These are phyloP conservation scores for Candida cerambycidarum DNA, from an alignment of 805 yeast genomes.

Conservation along the genomic window DNA sequence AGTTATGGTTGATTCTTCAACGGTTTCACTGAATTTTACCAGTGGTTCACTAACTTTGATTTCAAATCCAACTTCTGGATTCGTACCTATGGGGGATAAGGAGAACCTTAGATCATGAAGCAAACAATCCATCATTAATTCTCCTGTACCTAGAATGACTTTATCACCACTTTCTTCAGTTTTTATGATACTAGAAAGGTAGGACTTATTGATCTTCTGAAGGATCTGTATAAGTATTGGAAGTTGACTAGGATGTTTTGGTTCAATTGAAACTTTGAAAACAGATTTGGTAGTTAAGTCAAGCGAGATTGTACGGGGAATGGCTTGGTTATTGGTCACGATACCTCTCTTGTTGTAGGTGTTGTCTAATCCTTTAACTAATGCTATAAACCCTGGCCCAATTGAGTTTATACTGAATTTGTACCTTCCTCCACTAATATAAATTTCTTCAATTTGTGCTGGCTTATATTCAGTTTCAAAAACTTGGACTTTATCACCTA, in stretches of 20 bases:
- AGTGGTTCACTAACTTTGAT: conserved; percentile 85
- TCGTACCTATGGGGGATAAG: conserved; percentile 38
- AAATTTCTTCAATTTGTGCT: conserved; percentile 43
- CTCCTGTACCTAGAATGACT: conserved; percentile 80
- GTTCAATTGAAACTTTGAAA: conserved; percentile 81
- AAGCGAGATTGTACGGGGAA: neutral
- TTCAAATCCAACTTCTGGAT: conserved; percentile 44
- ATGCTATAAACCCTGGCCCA: conserved; percentile 64
- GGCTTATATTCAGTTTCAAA: conserved; percentile 55
- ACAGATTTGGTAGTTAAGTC: conserved; percentile 43
- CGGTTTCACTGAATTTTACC: conserved; percentile 77
- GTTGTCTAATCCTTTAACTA: conserved; percentile 63
- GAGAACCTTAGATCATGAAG: conserved; percentile 70
- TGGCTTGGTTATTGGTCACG: conserved; percentile 24
- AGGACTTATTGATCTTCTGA: conserved; percentile 58
- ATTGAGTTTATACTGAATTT: conserved; percentile 53
- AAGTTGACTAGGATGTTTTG: conserved; percentile 72
- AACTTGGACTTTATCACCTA: conserved; percentile 49
- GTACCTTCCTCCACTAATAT: conserved; percentile 71
- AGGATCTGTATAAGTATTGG: conserved; percentile 74
- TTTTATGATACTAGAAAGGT: conserved; percentile 63
- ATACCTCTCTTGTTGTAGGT: conserved; percentile 62
- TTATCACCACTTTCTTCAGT: conserved; percentile 92
- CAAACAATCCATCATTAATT: conserved; percentile 79
- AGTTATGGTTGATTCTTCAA: conserved; percentile 62